A percentile compares a stretch with the other conserved stretches of the same genome.
Conservation (phyloP, 2,329 filamentous ascomycete species). For the Coniella vitis region DNA sequence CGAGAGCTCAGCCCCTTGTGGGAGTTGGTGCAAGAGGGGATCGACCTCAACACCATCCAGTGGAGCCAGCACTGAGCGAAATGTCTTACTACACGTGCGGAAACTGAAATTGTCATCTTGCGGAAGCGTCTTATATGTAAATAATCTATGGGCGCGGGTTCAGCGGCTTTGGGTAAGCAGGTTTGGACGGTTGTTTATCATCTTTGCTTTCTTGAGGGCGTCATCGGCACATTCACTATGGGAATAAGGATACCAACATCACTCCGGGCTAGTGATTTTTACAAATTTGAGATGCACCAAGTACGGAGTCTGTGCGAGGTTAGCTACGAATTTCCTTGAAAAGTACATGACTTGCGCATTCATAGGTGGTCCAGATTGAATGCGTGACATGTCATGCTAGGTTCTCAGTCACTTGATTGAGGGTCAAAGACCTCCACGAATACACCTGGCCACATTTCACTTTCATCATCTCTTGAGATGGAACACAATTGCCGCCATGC, state of each 20-base stretch:
- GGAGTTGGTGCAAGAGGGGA: conserved; percentile 95
- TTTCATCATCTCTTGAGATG: no score
- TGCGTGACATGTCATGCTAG: no score
- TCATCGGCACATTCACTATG: conserved; percentile 9
- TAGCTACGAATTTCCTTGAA: background rate
- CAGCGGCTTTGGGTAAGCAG: background rate
- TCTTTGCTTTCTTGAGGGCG: conserved; percentile 9
- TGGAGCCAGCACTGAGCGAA: conserved; percentile 84
- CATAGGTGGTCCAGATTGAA: background rate
- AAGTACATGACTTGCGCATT: background rate
- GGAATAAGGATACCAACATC: conserved; percentile 5
- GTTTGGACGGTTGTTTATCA: background rate
- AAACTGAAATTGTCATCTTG: background rate
- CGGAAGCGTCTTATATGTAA: background rate
- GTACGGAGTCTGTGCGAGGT: background rate
- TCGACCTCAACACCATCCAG: conserved; percentile 92
- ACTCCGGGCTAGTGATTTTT: conserved; percentile 1
- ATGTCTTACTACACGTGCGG: no score
- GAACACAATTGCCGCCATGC: no score
- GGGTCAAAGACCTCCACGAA: no score
- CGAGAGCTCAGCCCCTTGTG: conserved; percentile 92
- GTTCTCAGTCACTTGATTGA: no score
- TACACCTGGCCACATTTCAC: no score
- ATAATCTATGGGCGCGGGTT: conserved; percentile 7
- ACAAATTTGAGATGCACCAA: background rate